phyloP scores from a whole-genome alignment of 129 eudicot species.

The Chrysanthemum makinoi region DNA sequence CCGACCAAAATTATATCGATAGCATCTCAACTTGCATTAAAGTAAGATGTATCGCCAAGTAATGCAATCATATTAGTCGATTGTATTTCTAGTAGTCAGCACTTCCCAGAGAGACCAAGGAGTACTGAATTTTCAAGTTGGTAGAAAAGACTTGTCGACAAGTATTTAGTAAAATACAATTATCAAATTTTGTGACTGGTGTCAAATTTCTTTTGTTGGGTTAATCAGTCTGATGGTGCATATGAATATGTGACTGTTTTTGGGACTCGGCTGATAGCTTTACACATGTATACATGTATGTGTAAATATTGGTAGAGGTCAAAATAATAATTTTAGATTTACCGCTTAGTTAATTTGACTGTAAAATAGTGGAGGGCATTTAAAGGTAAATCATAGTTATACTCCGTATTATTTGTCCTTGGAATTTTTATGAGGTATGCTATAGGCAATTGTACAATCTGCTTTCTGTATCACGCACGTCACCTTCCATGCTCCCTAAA shows the following conservation, averaged over 20 bases:
- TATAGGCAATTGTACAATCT: not conserved
- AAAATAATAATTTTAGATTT: not conserved
- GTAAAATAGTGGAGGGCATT: slow-evolving; percentile 9
- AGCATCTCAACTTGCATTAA: not conserved
- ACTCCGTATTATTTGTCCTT: not conserved
- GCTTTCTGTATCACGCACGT: not conserved
- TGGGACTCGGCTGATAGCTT: not conserved
- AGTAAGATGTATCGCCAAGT: not conserved
- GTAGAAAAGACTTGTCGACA: not conserved
- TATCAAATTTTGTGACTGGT: not conserved
- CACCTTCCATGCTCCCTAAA: not conserved
- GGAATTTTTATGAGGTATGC: not conserved
- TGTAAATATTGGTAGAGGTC: not conserved
- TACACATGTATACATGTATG: not conserved
- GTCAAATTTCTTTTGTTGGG: not conserved
- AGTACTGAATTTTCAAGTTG: not conserved
- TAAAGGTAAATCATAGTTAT: slow-evolving; percentile 20
- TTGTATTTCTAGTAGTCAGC: not conserved
- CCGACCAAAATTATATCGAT: too few relatives aligned
- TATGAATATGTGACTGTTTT: not conserved
- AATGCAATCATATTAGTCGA: slow-evolving; percentile 9
- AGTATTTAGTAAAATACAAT: slow-evolving; percentile 2
- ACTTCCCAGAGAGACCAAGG: slow-evolving; percentile 4
- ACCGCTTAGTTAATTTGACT: slow-evolving; percentile 11
- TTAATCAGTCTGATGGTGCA: slow-evolving; percentile 1